Evolutionary conservation across 257 asterid species (phyloP), one percentile per base, ranked within the genome.

Genomic region (Nicotiana otophora): DNA sequence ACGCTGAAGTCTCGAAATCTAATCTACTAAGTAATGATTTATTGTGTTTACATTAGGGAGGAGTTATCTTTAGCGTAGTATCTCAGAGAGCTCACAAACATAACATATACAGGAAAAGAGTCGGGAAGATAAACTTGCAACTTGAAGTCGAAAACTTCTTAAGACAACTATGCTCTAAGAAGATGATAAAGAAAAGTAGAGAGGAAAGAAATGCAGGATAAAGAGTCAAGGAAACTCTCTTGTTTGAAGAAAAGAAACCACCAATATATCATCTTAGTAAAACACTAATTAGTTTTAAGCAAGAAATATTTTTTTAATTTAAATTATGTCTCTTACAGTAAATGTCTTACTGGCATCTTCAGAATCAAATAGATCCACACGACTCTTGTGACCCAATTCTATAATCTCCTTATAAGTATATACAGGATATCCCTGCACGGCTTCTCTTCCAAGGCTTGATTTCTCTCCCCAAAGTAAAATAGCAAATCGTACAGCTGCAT

Each of bases 391-490:
- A 54, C 99, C 99, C 89, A 90, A 85, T 86, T 91, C 88, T 81
- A 91, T 81, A 80, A 93, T 87, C 90, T 95, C 97, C 88, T 85
- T 83, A 84, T 93, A 95, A 85, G 83, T 88, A 76, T 92, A 92
- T 36, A 91, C 85, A 34, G 97, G 94, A 81, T 85, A 85, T 82
- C 82, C 88, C 16, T 65, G 85, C 3, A 81, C 81, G 68, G 84
- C 90, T 83, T 83, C 91, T 78, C 81, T 86, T 74, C 79, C 58
- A 54, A 91, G 84, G 88, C 90, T 88, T 82, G 97, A 86, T 83
- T 91, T 95, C 67, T 92, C 95, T 69, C 98, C 99, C 99, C 99
- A 95, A 5, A 95, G 89, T 85, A 95, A 86, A 68, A 95, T 74
- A 81, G 86, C 86, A 88, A 93, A 95, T 88, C 92, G 90, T 79